Conservation (phyloP, 176 grass and related monocot species). For the Oryza coarctata region DNA sequence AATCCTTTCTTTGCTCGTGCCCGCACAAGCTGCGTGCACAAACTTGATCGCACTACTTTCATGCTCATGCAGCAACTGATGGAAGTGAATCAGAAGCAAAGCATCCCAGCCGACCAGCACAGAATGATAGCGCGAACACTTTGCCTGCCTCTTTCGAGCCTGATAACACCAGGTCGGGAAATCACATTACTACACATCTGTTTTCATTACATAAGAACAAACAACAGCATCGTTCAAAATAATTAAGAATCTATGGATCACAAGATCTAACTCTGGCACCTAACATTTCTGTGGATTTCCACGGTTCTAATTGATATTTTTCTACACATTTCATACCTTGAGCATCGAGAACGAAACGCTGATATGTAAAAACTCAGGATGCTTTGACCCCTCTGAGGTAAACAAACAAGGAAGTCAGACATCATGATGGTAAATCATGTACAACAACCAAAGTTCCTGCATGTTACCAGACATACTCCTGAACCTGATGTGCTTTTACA, state of each 20-base stretch:
- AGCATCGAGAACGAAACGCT: neutral
- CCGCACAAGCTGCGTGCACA: neutral
- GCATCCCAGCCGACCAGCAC: neutral
- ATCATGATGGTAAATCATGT: slow-evolving; percentile 33
- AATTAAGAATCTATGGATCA: slow-evolving; percentile 31
- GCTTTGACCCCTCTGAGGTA: slow-evolving; percentile 7
- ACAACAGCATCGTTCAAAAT: slow-evolving; percentile 2
- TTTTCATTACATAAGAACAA: slow-evolving; percentile 37
- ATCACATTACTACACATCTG: neutral
- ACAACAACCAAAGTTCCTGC: slow-evolving; percentile 41
- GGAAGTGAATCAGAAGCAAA: neutral
- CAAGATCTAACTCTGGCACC: slow-evolving; percentile 29
- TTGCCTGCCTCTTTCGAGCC: neutral
- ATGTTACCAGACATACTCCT: slow-evolving; percentile 39
- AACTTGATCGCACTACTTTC: neutral
- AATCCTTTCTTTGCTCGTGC: neutral
- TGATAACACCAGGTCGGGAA: neutral
- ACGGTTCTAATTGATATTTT: slow-evolving; percentile 27
- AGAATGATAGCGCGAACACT: neutral
- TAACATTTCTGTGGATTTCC: slow-evolving; percentile 39
- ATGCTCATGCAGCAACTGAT: neutral
- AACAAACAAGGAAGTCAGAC: slow-evolving; percentile 18
- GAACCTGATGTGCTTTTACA: slow-evolving; percentile 49
- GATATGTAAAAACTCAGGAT: slow-evolving; percentile 12
- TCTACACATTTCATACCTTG: slow-evolving; percentile 37